Conservation (phyloP, 1,284 basidiomycete genomes). For the Wallemia ichthyophaga region DNA sequence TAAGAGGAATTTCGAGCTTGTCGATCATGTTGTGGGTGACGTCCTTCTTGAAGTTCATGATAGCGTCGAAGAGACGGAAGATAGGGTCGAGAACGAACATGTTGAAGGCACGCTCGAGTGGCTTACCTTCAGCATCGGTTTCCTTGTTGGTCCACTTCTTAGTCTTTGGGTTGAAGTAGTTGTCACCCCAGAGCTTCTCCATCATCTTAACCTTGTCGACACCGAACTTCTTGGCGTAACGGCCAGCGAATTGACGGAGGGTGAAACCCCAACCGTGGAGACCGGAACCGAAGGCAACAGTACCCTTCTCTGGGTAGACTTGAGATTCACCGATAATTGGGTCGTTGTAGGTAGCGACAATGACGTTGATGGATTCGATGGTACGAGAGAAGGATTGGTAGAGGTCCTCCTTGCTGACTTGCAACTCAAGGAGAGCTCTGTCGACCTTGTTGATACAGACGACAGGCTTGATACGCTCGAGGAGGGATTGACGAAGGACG, state of each 20-base stretch:
- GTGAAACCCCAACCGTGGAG: constrained; percentile 99
- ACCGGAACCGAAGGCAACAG: constrained; percentile 96
- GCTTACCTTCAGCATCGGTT: constrained; percentile 51
- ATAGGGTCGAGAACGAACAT: constrained; percentile 96
- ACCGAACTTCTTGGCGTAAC: constrained; percentile 97
- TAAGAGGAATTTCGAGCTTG: constrained; percentile 84
- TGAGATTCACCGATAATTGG: not conserved
- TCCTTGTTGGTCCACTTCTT: constrained; percentile 81
- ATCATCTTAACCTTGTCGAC: constrained; percentile 98
- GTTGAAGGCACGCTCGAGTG: constrained; percentile 76
- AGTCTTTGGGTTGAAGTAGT: constrained; percentile 94
- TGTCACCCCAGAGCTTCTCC: constrained; percentile 94
- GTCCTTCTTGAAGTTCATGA: constrained; percentile 99
- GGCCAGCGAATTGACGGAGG: constrained; percentile 78
- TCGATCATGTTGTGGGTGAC: constrained; percentile 57
- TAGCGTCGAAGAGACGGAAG: constrained; percentile 91
- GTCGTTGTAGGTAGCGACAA: constrained; percentile 62
- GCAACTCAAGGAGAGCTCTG: constrained; percentile 93
- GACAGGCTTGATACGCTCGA: constrained; percentile 98
- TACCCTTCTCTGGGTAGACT: constrained; percentile 24
- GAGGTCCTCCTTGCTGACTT: constrained; percentile 85
- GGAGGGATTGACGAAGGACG: constrained; percentile 85
- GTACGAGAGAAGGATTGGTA: constrained; percentile 97
- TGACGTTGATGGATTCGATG: constrained; percentile 94
- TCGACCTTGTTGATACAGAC: constrained; percentile 99